Conservation (phyloP, 768 basidiomycete species). For the Vishniacozyma victoriae region DNA sequence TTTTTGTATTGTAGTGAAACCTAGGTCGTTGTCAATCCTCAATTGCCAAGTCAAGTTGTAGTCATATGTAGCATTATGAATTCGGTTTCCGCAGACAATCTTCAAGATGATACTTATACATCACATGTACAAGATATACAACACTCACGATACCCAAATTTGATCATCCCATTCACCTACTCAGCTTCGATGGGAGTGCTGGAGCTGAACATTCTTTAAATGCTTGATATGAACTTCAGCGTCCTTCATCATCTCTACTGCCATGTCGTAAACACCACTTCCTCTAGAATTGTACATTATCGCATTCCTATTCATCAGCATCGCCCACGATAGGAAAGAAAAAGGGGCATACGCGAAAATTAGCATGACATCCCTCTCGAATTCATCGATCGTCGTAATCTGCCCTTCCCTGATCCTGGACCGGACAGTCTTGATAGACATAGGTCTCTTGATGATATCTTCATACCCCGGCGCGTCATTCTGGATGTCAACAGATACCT, state of each 20-base stretch:
- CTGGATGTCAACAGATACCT: constrained; percentile 7
- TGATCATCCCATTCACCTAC: too few relatives aligned
- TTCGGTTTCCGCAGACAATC: too few relatives aligned
- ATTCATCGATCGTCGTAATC: constrained; percentile 76
- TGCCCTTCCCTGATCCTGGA: constrained; percentile 73
- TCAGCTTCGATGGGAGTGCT: too few relatives aligned
- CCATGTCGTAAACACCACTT: constrained; percentile 82
- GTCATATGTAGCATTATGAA: too few relatives aligned
- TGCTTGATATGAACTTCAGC: constrained; percentile 42
- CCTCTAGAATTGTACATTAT: constrained; percentile 92
- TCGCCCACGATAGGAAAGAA: background rate
- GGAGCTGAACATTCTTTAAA: too few relatives aligned
- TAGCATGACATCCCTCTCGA: constrained; percentile 78
- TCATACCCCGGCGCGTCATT: constrained; percentile 86
- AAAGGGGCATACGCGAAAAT: constrained; percentile 65
- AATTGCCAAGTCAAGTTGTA: too few relatives aligned
- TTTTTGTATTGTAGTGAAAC: too few relatives aligned
- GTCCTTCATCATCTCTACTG: constrained; percentile 67
- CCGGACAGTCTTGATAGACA: constrained; percentile 92
- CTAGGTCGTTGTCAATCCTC: too few relatives aligned
- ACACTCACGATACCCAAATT: too few relatives aligned
- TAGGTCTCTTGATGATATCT: constrained; percentile 86
- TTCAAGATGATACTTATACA: too few relatives aligned
- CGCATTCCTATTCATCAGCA: constrained; percentile 56
- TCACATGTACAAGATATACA: too few relatives aligned